These are phyloP conservation scores for Saturnispora zaruensis DNA, from an alignment of 805 yeast genomes.

Conservation along the genomic window DNA sequence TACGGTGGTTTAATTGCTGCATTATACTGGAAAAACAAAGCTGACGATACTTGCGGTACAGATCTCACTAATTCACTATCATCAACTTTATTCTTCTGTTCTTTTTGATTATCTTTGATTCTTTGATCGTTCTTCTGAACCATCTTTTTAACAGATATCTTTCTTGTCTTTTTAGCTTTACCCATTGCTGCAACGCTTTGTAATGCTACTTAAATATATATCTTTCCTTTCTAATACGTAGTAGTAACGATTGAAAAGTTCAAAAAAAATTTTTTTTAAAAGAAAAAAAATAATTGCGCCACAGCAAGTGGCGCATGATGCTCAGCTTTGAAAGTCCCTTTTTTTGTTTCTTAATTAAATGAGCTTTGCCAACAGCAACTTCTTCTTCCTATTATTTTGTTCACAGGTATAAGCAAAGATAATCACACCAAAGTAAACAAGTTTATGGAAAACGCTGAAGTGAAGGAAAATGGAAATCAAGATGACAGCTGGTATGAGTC, in stretches of 20 bases:
- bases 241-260: neutral
- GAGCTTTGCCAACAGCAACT: too few relatives aligned
- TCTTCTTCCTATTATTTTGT: neutral
- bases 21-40: conserved; percentile 89
- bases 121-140: conserved; percentile 66
- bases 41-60: conserved; percentile 91
- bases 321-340: neutral
- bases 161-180: conserved; percentile 92
- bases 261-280: neutral
- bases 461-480: neutral
- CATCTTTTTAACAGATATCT: conserved; percentile 91
- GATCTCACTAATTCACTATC: conserved; percentile 72
- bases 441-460: neutral
- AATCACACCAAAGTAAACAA: too few relatives aligned
- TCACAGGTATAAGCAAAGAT: too few relatives aligned
- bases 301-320: neutral
- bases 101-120: conserved; percentile 37
- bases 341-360: neutral
- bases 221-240: too few relatives aligned
- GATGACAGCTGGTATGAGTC: neutral
- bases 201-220: neutral
- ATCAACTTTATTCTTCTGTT: conserved; percentile 32
- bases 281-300: neutral
- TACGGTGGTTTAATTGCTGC: conserved; percentile 96
- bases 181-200: conserved; percentile 50